A percentile compares a stretch with the other conserved stretches of the same genome.
phyloP scores from a whole-genome alignment of 1,284 basidiomycete species.

The Gastroboletus turbinatus region DNA sequence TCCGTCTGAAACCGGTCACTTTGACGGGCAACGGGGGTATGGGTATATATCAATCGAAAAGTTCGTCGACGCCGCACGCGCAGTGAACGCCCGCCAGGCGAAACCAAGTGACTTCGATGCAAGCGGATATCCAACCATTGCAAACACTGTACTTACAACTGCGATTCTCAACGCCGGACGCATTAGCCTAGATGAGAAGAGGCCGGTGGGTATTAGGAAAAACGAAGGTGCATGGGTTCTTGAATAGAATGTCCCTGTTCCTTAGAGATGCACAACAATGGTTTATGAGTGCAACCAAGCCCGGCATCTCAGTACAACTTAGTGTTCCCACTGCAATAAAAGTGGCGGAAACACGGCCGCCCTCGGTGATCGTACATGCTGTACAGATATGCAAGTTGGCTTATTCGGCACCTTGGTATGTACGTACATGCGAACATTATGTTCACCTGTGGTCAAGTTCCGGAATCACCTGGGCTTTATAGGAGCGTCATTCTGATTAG shows the following conservation, averaged over 20 bases:
- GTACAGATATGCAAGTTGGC: not conserved
- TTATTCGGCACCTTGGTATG: not conserved
- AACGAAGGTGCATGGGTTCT: conserved; percentile 67
- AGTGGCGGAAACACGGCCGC: not conserved
- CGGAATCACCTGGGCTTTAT: not conserved
- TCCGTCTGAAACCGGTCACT: conserved; percentile 86
- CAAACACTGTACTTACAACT: conserved; percentile 86
- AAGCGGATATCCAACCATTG: conserved; percentile 84
- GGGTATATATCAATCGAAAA: conserved; percentile 91
- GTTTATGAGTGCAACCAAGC: not conserved
- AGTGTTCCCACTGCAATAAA: conserved; percentile 2
- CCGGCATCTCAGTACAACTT: not conserved
- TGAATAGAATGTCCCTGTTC: conserved; percentile 42
- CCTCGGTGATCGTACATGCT: not conserved
- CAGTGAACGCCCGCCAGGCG: conserved; percentile 70
- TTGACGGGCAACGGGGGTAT: conserved; percentile 91
- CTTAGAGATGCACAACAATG: conserved; percentile 1
- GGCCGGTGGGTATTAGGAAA: conserved; percentile 76
- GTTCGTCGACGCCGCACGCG: conserved; percentile 79
- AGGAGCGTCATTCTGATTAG: not conserved
- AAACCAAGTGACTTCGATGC: conserved; percentile 74
- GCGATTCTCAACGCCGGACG: conserved; percentile 91
- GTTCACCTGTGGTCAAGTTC: not conserved
- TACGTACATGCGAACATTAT: not conserved
- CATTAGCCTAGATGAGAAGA: conserved; percentile 84